Evolutionary conservation across 1,139 yeast species (phyloP), one percentile per base, ranked within the genome.

Genomic region (Debaryomyces coudertii): DNA sequence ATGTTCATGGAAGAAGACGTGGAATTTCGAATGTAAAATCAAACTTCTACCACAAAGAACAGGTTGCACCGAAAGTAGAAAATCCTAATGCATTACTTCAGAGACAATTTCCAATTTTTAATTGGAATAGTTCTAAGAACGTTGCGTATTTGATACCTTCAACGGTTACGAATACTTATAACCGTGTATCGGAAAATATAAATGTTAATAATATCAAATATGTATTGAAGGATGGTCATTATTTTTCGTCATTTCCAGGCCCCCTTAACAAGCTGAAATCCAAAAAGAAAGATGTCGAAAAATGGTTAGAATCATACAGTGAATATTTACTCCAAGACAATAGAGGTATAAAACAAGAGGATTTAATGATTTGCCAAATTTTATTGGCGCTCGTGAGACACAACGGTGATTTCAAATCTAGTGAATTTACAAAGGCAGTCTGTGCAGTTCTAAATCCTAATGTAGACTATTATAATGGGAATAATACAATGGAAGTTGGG

Each of bases 31-130:
- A 62, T 38, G 55, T 70, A 1, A 60, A 58, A 40, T 53, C 61
- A 3, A 66, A 61, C 27, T 57, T 66, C 15, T 68, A 68, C 47
- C 47, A 50, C 5, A 53, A 55, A 24, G 37, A 34, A 12, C 25
- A 40, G 12, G 60, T 66, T 4, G 57, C 61, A 4, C 60, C 64
- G 1, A 66, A 64, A 47, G 61, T 63, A 15, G 59, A 56, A 30
- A 64, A 73, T 47, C 77, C 79, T 1, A 63, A 63, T 23, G 67
- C 71, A 6, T 57, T 69, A 39, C 57, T 59, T 25, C 74, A 73
- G 43, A 72, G 88, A 47, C 96, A 89, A 61, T 87, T 87, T 62
- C 96, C 96, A 0, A 63, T 90, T 29, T 87, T 90, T 61, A 73
- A 79, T 47, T 90, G 95, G 88, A 79, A 88, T 40, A 67, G 71